Base-by-base conservation (phyloP, 257 asterid species). In the Cynanchum wilfordii region DNA sequence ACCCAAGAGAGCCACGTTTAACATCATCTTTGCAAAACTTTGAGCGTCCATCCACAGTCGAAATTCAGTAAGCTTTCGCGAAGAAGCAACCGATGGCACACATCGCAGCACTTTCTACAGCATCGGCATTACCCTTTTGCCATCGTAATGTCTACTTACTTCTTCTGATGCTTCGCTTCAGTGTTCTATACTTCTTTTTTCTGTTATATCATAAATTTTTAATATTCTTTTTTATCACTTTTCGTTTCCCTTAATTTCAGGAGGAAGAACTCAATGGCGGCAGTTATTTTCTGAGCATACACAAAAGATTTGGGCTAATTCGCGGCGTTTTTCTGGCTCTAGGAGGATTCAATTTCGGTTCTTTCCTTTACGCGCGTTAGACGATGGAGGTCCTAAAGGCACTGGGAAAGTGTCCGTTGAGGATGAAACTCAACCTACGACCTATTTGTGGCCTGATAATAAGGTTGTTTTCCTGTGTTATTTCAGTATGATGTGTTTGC, bases 391-490 rank as follows among this genome's bases (percentile, higher is more conserved):
- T 17, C 40, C 6, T 19, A 30, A 20, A 36, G 84, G 81, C 22
- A 79, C 57, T 73, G 69, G 66, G n/a, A 76, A 79, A 40, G 69
- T 54, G 66, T 67, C 77, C 66, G 40, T 83, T 73, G 86, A 76
- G 68, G 75, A 64, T 51, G 87, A 86, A 70, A 57, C 81, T 52
- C 80, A 66, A 66, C 86, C 80, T 52, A 72, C 76, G 30, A 77
- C 73, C 70, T 87, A 82, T 75, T 64, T 77, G 42, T 92, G 98
- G 98, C 87, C 90, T 66, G 87, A 92, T 72, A 72, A 79, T 44
- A 90, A 87, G 96, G 97, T 89, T 54, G 36, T 1, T 50, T 55
- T 38, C 22, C 40, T 17, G 15, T 15, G 29, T 22, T 0, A 51
- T 47, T 47, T 17, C 4, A 27, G 16, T 27, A n/a, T 51, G 2